phyloP scores from a whole-genome alignment of 306 rosid genomes.

The Corylus americana region DNA sequence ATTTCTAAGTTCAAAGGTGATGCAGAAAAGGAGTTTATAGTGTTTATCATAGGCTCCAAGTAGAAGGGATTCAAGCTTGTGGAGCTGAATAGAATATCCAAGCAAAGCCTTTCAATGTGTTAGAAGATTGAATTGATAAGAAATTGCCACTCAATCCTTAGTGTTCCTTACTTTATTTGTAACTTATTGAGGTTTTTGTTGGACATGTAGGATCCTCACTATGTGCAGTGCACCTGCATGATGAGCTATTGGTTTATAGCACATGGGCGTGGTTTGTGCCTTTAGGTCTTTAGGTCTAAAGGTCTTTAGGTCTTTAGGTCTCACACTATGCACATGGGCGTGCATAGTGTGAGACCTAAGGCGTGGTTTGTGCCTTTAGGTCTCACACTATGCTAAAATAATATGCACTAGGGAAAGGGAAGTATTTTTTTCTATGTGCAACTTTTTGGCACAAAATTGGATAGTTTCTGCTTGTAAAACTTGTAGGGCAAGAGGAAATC shows the following conservation, averaged over 20 bases:
- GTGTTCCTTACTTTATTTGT: background rate
- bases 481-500: background rate
- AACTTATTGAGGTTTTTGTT: slow-evolving; percentile 16
- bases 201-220: background rate
- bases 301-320: no score
- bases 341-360: no score
- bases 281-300: no score
- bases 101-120: background rate
- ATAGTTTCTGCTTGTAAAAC: background rate
- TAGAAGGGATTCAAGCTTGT: slow-evolving; percentile 3
- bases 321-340: no score
- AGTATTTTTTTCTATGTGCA: background rate
- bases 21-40: background rate
- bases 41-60: background rate
- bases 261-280: background rate
- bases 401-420: background rate
- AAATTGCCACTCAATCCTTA: background rate
- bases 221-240: background rate
- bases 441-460: background rate
- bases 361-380: background rate
- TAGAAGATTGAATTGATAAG: background rate
- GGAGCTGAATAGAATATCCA: background rate
- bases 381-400: no score
- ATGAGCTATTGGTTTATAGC: background rate
- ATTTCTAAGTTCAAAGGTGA: background rate